Percentiles rank a stretch among this genome's conserved stretches.
phyloP scores from a whole-genome alignment of 805 yeast species.

The Candida tammaniensis region DNA sequence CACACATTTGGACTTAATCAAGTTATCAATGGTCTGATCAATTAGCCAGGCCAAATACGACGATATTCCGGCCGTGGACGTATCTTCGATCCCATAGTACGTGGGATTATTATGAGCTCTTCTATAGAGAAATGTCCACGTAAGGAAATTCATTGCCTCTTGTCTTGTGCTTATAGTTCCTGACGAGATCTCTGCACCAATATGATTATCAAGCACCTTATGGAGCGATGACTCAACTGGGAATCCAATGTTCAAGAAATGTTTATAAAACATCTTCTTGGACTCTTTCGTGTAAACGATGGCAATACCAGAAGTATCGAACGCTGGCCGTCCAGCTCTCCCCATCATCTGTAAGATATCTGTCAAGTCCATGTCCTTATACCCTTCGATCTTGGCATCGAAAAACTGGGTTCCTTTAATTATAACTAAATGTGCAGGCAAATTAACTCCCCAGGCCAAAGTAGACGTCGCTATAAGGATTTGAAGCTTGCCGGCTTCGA shows the following conservation, averaged over 20 bases:
- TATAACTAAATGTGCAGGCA: conserved; percentile 77
- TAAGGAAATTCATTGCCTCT: conserved; percentile 70
- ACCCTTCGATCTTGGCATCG: conserved; percentile 63
- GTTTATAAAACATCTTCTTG: conserved; percentile 73
- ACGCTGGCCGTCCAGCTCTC: conserved; percentile 81
- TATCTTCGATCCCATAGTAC: conserved; percentile 69
- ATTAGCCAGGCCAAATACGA: conserved; percentile 60
- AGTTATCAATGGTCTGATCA: conserved; percentile 63
- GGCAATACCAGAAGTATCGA: conserved; percentile 74
- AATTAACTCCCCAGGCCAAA: conserved; percentile 82
- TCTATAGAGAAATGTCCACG: conserved; percentile 74
- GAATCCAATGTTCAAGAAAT: conserved; percentile 73
- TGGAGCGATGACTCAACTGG: conserved; percentile 81
- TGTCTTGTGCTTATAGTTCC: conserved; percentile 64
- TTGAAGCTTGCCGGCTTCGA: conserved; percentile 69
- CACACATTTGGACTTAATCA: conserved; percentile 74
- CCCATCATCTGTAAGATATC: conserved; percentile 86
- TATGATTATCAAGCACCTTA: conserved; percentile 71
- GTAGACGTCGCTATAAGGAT: conserved; percentile 78
- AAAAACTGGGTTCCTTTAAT: conserved; percentile 74
- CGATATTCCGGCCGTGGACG: conserved; percentile 52
- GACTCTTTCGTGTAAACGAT: conserved; percentile 74
- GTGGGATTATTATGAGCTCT: conserved; percentile 77
- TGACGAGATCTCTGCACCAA: conserved; percentile 77
- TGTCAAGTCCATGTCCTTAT: conserved; percentile 78